Evolutionary conservation across 2,329 filamentous ascomycete species (phyloP).

Genomic region (Aspergillus pseudotamarii): DNA sequence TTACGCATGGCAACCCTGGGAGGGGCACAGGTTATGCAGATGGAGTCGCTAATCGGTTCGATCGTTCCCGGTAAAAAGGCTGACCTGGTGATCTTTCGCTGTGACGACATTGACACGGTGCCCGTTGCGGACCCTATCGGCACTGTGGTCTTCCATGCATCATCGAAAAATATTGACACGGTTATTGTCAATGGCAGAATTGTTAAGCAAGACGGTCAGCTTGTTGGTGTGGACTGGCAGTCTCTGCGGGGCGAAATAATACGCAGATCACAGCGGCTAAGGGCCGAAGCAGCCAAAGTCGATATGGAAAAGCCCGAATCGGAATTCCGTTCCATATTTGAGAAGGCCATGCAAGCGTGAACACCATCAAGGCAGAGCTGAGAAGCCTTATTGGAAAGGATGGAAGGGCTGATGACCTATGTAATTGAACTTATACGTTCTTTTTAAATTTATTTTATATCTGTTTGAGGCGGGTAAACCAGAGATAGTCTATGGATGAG

Average conservation of each 20-base stretch:
- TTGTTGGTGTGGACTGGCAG: background rate
- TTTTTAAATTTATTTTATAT: too few species aligned
- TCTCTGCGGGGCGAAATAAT: background rate
- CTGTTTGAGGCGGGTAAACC: too few species aligned
- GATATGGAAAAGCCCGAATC: background rate
- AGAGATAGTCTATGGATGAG: too few species aligned
- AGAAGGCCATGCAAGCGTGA: background rate
- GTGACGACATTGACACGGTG: conserved; percentile 14
- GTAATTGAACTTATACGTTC: too few species aligned
- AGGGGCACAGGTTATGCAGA: conserved; percentile 11
- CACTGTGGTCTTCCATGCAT: conserved; percentile 10
- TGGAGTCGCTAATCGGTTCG: conserved; percentile 6
- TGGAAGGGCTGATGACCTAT: too few species aligned
- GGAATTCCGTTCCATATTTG: background rate
- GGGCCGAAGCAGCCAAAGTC: background rate
- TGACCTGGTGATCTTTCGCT: conserved; percentile 8
- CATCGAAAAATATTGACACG: conserved; percentile 9
- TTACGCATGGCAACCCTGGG: conserved; percentile 8
- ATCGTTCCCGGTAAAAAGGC: conserved; percentile 9
- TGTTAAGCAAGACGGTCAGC: conserved; percentile 5
- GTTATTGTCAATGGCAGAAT: conserved; percentile 9
- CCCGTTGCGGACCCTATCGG: conserved; percentile 7
- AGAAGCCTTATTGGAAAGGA: too few species aligned
- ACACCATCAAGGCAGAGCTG: too few species aligned
- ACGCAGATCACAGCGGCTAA: background rate